Conservation (phyloP, 2,329 filamentous ascomycete genomes). For the Uncinocarpus reesii region DNA sequence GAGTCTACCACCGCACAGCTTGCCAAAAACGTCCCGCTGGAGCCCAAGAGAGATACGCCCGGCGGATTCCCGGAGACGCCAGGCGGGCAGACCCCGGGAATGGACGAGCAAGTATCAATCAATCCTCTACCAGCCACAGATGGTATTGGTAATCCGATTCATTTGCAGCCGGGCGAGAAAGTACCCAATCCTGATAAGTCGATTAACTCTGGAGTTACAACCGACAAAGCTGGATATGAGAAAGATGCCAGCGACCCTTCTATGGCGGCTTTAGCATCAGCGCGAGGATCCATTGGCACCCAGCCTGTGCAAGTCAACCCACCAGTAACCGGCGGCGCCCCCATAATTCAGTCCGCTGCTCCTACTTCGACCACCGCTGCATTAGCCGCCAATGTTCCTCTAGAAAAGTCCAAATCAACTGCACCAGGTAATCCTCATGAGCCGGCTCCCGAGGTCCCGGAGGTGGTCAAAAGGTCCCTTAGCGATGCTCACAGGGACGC, state of each 20-base stretch:
- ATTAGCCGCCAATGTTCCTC: conserved; percentile 36
- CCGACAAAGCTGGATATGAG: conserved; percentile 80
- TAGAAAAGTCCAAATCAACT: conserved; percentile 26
- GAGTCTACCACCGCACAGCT: conserved; percentile 60
- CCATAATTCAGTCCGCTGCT: conserved; percentile 42
- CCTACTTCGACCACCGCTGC: conserved; percentile 40
- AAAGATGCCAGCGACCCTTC: conserved; percentile 51
- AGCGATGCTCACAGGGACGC: conserved; percentile 48
- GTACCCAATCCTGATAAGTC: conserved; percentile 62
- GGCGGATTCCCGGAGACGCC: conserved; percentile 67
- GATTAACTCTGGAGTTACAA: conserved; percentile 53
- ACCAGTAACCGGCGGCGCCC: conserved; percentile 30
- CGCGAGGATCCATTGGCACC: conserved; percentile 34
- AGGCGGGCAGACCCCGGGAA: conserved; percentile 39
- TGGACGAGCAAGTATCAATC: conserved; percentile 38
- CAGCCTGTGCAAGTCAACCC: conserved; percentile 37
- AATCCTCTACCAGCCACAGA: conserved; percentile 50
- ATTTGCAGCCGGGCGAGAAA: conserved; percentile 67
- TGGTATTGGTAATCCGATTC: conserved; percentile 64
- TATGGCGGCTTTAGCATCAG: conserved; percentile 35
- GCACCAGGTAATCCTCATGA: conserved; percentile 35
- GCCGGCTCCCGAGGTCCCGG: conserved; percentile 35
- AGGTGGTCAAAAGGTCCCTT: conserved; percentile 37
- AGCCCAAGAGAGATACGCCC: conserved; percentile 42
- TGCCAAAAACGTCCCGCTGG: conserved; percentile 56